phyloP scores from a whole-genome alignment of 73 alveolate genomes.

The Tetrahymena thermophila region DNA sequence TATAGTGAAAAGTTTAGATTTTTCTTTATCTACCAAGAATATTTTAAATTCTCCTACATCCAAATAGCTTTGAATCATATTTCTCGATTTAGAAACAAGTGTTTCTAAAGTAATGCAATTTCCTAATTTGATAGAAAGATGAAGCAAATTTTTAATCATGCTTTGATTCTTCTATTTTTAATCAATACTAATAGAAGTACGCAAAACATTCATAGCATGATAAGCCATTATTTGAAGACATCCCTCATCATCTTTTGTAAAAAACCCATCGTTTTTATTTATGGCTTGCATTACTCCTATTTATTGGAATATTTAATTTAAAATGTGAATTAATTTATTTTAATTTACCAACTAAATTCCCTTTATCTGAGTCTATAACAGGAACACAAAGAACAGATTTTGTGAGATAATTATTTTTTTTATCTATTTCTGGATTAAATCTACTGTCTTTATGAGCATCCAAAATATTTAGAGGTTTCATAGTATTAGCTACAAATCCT shows the following conservation, averaged over 20 bases:
- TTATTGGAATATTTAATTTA: background rate
- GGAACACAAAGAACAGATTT: constrained; percentile 59
- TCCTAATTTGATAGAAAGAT: background rate
- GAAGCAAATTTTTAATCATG: constrained; percentile 16
- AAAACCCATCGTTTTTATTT: constrained; percentile 50
- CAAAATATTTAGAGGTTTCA: constrained; percentile 40
- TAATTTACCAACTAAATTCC: background rate
- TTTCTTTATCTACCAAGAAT: constrained; percentile 21
- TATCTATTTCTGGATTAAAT: constrained; percentile 54
- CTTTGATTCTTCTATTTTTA: constrained; percentile 13
- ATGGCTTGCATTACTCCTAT: constrained; percentile 36
- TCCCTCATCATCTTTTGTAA: constrained; percentile 48
- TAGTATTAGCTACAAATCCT: constrained; percentile 51
- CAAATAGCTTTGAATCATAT: background rate
- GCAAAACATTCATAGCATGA: constrained; percentile 17
- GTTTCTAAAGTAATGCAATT: background rate
- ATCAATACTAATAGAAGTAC: constrained; percentile 21
- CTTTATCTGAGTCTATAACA: constrained; percentile 43
- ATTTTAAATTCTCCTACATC: constrained; percentile 18
- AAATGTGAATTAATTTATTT: background rate
- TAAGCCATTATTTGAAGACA: constrained; percentile 19
- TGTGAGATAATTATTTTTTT: constrained; percentile 50
- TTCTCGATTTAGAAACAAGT: background rate
- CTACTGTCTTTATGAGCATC: constrained; percentile 62
- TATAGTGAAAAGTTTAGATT: constrained; percentile 15